Percentiles rank a stretch among this genome's conserved stretches.
phyloP scores from a whole-genome alignment of 768 basidiomycete species.

The Boletus patriciae region DNA sequence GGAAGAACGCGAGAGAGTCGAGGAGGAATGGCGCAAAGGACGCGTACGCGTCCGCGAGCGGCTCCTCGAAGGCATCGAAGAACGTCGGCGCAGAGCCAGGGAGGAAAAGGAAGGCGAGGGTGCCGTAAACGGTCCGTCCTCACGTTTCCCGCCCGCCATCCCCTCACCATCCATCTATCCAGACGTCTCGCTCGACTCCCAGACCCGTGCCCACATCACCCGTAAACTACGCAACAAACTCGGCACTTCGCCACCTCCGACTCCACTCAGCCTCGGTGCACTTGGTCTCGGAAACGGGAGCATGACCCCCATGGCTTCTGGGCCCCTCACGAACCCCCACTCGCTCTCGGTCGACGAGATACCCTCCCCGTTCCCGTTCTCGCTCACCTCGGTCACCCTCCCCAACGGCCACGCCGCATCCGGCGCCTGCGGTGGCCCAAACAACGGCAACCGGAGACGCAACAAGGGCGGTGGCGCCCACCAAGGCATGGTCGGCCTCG shows the following conservation, averaged over 20 bases:
- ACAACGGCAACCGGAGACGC: constrained; percentile 42
- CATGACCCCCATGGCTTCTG: constrained; percentile 62
- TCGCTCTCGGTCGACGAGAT: constrained; percentile 85
- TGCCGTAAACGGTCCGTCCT: constrained; percentile 58
- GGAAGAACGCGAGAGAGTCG: constrained; percentile 76
- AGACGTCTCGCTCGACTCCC: constrained; percentile 75
- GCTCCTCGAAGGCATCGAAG: constrained; percentile 81
- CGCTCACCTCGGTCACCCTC: constrained; percentile 58
- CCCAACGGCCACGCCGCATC: constrained; percentile 36
- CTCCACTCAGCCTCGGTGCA: constrained; percentile 50
- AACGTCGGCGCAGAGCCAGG: constrained; percentile 70
- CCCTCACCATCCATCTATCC: constrained; percentile 5
- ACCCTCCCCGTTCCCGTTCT: constrained; percentile 79
- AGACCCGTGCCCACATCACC: constrained; percentile 77
- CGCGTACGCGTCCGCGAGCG: constrained; percentile 74
- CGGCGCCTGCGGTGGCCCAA: constrained; percentile 40
- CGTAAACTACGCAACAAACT: constrained; percentile 83
- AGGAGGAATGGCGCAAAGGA: constrained; percentile 79
- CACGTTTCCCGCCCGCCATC: constrained; percentile 1
- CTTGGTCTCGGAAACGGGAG: constrained; percentile 38
- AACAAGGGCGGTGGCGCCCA: constrained; percentile 56
- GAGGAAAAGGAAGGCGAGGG: constrained; percentile 91
- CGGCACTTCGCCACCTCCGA: constrained; percentile 75
- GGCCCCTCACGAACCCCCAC: constrained; percentile 76
- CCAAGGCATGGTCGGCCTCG: constrained; percentile 53